Evolutionary conservation across 352 stramenopile genomes (phyloP).

Genomic region (Phytopythium helicoides): DNA sequence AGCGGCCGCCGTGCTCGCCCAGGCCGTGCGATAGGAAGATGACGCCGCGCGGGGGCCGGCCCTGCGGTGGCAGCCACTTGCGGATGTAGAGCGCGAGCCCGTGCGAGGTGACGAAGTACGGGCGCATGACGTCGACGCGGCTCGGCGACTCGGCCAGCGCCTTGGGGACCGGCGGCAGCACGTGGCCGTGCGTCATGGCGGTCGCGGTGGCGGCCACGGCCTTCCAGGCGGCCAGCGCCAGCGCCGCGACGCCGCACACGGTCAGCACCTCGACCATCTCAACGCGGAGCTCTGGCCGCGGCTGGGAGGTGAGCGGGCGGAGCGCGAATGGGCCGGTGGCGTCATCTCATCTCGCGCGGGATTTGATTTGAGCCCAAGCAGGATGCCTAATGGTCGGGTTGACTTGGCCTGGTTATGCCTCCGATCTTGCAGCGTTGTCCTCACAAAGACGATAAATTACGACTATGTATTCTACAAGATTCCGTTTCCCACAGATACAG

Average conservation of each 20-base stretch:
- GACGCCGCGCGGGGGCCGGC: slow-evolving; percentile 21
- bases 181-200: slow-evolving; percentile 12
- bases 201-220: slow-evolving; percentile 2
- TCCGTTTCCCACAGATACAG: no score
- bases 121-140: slow-evolving; percentile 16
- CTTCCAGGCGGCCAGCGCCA: slow-evolving; percentile 14
- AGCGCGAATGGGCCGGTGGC: no score
- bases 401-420: no score
- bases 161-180: slow-evolving; percentile 12
- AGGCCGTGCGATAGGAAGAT: slow-evolving; percentile 60
- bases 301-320: no score
- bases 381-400: no score
- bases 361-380: no score
- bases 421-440: no score
- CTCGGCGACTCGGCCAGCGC: slow-evolving; percentile 1
- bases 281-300: no score
- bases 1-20: slow-evolving; percentile 47
- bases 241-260: slow-evolving; percentile 10
- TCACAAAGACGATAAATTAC: no score
- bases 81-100: slow-evolving; percentile 39
- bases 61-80: slow-evolving; percentile 38
- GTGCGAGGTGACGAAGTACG: slow-evolving; percentile 34
- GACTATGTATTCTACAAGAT: no score
- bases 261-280: slow-evolving; percentile 11
- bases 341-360: no score